Evolutionary conservation across 2,329 filamentous ascomycete species (phyloP), one percentile per base, ranked within the genome.

Genomic region (Xylariaceae sp.): DNA sequence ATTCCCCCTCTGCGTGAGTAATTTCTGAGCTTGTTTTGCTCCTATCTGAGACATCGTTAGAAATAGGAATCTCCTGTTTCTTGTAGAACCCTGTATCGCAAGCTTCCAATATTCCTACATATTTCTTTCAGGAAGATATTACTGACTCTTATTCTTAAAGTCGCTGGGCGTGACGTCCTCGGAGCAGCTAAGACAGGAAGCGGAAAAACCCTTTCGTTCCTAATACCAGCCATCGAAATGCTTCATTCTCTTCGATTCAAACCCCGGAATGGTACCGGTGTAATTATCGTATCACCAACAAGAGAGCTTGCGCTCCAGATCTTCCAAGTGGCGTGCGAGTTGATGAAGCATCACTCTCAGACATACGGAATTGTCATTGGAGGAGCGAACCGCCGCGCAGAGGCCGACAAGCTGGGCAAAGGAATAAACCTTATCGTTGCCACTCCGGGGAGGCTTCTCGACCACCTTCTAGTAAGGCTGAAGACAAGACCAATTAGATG

Each of bases 361-460:
- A 97, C 94, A 4, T 96, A 93, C 69, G 94, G 94, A 49, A 96
- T 98, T 58, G 91, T 96, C 58, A 99, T 99, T 67, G 95, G 95
- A 61, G 95, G 95, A 56, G 94, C 95, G 45, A 98, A 97, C 76
- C 80, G 90, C 56, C 83, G 90, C 65, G 93, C 93, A 9, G 95
- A 99, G 77, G 92, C 90, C 0, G 92, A 96, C 68, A 99, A 99
- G 82, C 85, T 99, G 40, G 82, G 84, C 61, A 97, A 97, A 79
- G 95, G 95, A 68, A 90, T 98, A 56, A 99, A 99, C 72, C 81
- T 99, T 29, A 78, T 99, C 37, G 95, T 99, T 65, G 94, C 94
- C 5, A 99, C 95, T 0, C 94, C 95, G 1, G 95, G 95, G 17
- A 86, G 95, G 53, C 82, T 99, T 53, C 85, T 99, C 16, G 95